phyloP scores from a whole-genome alignment of 208 protist species.

The Trypanosoma platydactyli region DNA sequence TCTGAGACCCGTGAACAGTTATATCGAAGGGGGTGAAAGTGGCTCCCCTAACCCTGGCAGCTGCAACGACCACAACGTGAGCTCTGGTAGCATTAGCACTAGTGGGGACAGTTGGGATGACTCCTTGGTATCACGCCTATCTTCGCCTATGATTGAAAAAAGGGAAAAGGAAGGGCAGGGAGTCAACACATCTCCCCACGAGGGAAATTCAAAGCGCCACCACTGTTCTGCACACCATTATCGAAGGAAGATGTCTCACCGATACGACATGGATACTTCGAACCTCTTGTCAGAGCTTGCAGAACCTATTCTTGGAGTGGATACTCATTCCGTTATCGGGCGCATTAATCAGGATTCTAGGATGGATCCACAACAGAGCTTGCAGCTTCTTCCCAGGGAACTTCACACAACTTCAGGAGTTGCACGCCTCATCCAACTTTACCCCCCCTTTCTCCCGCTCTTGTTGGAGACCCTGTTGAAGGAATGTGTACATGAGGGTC shows the following conservation, averaged over 20 bases:
- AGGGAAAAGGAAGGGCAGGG: too few relatives aligned
- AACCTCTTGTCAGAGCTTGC: conserved; percentile 1
- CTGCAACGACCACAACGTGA: too few relatives aligned
- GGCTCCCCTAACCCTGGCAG: too few relatives aligned
- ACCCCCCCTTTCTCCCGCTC: conserved; percentile 28
- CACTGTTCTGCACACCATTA: not conserved
- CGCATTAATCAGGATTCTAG: conserved; percentile 4
- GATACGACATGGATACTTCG: not conserved
- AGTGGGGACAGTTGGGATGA: too few relatives aligned
- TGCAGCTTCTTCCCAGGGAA: conserved; percentile 28
- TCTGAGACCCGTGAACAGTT: not conserved
- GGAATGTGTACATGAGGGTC: conserved; percentile 12
- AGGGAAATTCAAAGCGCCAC: not conserved
- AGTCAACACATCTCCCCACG: too few relatives aligned
- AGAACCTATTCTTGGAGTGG: not conserved
- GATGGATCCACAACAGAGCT: conserved; percentile 15
- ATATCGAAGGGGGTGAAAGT: too few relatives aligned
- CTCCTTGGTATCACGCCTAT: too few relatives aligned
- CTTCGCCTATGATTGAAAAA: too few relatives aligned
- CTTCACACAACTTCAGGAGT: conserved; percentile 31
- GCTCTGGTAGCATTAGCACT: too few relatives aligned
- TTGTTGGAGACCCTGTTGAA: conserved; percentile 37
- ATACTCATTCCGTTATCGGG: not conserved
- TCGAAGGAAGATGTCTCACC: not conserved
- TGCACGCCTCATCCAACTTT: conserved; percentile 17